phyloP scores from a whole-genome alignment of 202 grass and related monocot species.

The Digitaria exilis region DNA sequence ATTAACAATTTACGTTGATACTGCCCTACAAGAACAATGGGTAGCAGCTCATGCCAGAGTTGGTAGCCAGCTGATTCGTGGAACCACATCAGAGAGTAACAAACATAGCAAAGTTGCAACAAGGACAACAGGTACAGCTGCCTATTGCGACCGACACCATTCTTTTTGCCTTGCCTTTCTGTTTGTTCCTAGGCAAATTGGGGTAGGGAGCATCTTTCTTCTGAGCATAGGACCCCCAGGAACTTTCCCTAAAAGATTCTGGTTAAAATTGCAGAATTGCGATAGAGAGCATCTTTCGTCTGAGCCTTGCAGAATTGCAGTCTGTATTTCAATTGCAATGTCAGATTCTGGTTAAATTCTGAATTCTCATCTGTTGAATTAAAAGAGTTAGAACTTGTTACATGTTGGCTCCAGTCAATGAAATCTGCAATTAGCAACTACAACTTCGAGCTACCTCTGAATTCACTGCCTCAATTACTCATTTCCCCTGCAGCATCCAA shows the following conservation, averaged over 20 bases:
- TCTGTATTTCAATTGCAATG: not conserved
- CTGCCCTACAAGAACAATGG: not conserved
- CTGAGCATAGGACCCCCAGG: not conserved
- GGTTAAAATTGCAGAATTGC: no score
- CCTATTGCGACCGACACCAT: no score
- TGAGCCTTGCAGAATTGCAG: not conserved
- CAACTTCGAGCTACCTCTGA: not conserved
- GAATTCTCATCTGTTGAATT: not conserved
- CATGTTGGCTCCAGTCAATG: not conserved
- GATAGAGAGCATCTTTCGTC: no score
- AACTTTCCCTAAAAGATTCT: not conserved
- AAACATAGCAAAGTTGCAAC: not conserved
- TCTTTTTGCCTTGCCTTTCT: not conserved
- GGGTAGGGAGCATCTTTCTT: not conserved
- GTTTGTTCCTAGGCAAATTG: not conserved
- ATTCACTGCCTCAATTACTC: not conserved
- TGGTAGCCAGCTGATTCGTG: not conserved
- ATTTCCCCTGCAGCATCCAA: not conserved
- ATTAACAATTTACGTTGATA: not conserved
- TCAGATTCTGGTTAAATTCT: not conserved
- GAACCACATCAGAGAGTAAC: not conserved
- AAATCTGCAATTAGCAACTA: not conserved
- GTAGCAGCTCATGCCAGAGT: constrained; percentile 13
- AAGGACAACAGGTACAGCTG: not conserved
- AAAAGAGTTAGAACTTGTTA: not conserved